phyloP scores from a whole-genome alignment of 352 stramenopile genomes.

The Thalassiosira livingstoniorum region DNA sequence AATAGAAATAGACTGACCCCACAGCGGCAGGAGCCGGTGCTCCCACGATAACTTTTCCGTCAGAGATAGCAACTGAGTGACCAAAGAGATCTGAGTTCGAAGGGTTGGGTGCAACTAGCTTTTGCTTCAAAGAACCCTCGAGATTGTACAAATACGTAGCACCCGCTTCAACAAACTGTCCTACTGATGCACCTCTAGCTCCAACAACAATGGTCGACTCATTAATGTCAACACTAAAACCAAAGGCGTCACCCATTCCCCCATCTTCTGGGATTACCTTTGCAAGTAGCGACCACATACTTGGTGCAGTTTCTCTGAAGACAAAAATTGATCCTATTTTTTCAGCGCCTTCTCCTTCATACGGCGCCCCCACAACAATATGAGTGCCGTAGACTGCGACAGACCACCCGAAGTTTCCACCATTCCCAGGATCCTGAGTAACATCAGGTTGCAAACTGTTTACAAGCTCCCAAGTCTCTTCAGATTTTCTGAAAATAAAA shows the following conservation, averaged over 20 bases:
- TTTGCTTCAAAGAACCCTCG: background rate
- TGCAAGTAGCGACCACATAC: constrained; percentile 5
- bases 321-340: constrained; percentile 30
- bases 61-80: background rate
- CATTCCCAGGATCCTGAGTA: background rate
- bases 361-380: constrained; percentile 23
- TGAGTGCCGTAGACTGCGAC: constrained; percentile 8
- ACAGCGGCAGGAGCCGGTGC: background rate
- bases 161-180: too few relatives aligned
- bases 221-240: constrained; percentile 39
- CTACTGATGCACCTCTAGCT: background rate
- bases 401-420: constrained; percentile 34
- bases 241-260: constrained; percentile 17
- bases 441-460: constrained; percentile 18
- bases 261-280: constrained; percentile 17
- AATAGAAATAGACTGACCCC: background rate
- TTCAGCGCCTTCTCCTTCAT: constrained; percentile 4
- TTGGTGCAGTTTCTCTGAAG: constrained; percentile 12
- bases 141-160: background rate
- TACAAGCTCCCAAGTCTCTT: constrained; percentile 11
- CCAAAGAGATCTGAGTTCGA: background rate
- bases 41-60: background rate
- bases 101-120: background rate
- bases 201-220: constrained; percentile 21
- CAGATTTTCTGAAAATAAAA: constrained; percentile 22